Percentiles rank a stretch among this genome's conserved stretches.
These are phyloP conservation scores for Neoascochyta sp. DNA, from an alignment of 2,329 filamentous ascomycete species.

Conservation along the genomic window DNA sequence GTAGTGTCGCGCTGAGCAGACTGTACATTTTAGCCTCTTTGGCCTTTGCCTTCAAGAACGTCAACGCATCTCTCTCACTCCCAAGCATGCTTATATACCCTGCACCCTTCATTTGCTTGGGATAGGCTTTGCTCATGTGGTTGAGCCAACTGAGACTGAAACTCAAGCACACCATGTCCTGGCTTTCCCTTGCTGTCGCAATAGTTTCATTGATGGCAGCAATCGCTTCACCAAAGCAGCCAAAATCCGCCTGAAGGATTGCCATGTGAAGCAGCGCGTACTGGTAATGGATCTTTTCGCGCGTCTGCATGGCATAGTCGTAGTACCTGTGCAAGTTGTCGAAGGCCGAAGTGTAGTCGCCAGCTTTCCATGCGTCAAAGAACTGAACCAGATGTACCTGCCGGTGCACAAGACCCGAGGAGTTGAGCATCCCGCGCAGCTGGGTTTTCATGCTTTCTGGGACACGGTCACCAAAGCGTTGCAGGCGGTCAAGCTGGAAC, in stretches of 20 bases:
- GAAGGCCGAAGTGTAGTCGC: constrained; percentile 85
- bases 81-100: constrained; percentile 71
- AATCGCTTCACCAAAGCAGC: constrained; percentile 84
- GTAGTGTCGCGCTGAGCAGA: constrained; percentile 74
- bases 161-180: constrained; percentile 88
- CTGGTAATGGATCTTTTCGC: constrained; percentile 83
- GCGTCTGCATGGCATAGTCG: constrained; percentile 87
- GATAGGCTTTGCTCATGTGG: constrained; percentile 84
- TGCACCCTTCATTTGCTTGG: constrained; percentile 65
- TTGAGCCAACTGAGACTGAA: constrained; percentile 96
- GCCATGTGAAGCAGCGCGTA: constrained; percentile 92
- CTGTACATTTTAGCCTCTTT: constrained; percentile 84
- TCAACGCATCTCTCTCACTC: constrained; percentile 74
- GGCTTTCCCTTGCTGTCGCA: constrained; percentile 87
- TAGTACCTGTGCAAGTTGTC: constrained; percentile 93
- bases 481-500: constrained; percentile 84
- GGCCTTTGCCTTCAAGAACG: constrained; percentile 80
- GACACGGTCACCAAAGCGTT: constrained; percentile 78
- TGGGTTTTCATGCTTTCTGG: constrained; percentile 69
- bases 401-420: constrained; percentile 66
- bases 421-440: constrained; percentile 65
- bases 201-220: constrained; percentile 93
- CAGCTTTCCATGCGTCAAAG: constrained; percentile 85
- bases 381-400: constrained; percentile 78
- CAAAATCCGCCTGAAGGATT: constrained; percentile 91